Base-by-base conservation (phyloP, 2,329 filamentous ascomycete species). In the Calonectria leucothoes region DNA sequence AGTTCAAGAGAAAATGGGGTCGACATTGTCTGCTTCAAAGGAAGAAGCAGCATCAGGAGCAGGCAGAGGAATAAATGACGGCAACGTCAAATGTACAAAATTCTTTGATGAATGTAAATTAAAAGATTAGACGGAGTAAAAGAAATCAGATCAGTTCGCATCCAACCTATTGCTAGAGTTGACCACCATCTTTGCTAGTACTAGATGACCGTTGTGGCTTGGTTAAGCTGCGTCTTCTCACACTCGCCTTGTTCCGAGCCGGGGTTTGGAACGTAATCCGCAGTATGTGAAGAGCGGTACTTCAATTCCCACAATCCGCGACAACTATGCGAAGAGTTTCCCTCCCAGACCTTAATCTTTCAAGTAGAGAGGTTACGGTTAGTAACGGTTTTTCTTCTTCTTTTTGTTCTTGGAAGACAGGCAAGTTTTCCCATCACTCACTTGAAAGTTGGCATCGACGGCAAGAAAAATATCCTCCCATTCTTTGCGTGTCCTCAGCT, bases 11-110 rank as follows among this genome's bases (percentile, higher is more conserved):
- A 71, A 92, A 91, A 84, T 98, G 96, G 95, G 97, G 95, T 23
- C 89, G 92, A 67, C 97, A 98, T 84, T 99, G 97, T 83, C 87
- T 99, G 66, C 85, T 98, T 76, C 90, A 90, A 80, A 90, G 91
- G 76, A 91, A 87, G 71, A 75, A 77, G 37, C 48, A 52, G 35
- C 31, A 45, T 12, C 35, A 66, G 23, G 55, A 61, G 25, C 12
- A 57, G 15, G 39, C 11, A 5, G 31, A 49, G n/a, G 27, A 66
- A 31, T 63, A 67, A 67, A 61, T n/a, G 29, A 63, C 25, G 4
- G 59, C 25, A 35, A 61, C 17, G 25, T 68, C 17, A 52, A 33
- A 52, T 35, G 48, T 20, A 27, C 35, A 27, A 64, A 27, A 45
- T 20, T 64, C 29, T 11, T 15, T 33, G 48, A 45, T n/a, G 39